Evolutionary conservation across 2,329 filamentous ascomycete genomes (phyloP).

Genomic region (Penicillium sp.): DNA sequence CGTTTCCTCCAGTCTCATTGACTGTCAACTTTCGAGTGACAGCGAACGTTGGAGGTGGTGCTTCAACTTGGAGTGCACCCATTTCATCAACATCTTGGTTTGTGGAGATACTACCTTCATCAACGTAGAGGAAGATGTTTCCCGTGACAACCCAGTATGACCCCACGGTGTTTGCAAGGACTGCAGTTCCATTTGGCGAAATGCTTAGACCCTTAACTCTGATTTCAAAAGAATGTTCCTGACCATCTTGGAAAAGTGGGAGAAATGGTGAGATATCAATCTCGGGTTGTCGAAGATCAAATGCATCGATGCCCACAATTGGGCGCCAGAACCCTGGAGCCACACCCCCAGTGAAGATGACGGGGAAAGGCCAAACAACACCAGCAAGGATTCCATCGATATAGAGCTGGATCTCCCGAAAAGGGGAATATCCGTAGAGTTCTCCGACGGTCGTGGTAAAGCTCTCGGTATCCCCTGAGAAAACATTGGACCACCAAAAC

Average conservation of each 20-base stretch:
- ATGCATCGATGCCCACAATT: slow-evolving; percentile 76
- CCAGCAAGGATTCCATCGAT: slow-evolving; percentile 76
- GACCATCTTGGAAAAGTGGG: slow-evolving; percentile 68
- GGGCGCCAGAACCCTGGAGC: slow-evolving; percentile 78
- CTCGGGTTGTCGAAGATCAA: slow-evolving; percentile 77
- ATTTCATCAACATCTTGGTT: no score
- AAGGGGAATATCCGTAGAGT: slow-evolving; percentile 71
- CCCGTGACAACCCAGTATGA: slow-evolving; percentile 76
- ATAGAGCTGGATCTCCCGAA: slow-evolving; percentile 75
- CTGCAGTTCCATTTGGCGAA: slow-evolving; percentile 50
- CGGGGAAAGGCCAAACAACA: slow-evolving; percentile 78
- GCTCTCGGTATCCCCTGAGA: slow-evolving; percentile 61
- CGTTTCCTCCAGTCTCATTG: slow-evolving; percentile 57
- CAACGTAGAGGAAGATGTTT: slow-evolving; percentile 80
- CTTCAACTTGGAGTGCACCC: slow-evolving; percentile 24
- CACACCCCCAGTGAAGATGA: slow-evolving; percentile 81
- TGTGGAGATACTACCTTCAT: slow-evolving; percentile 42
- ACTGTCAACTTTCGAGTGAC: slow-evolving; percentile 44
- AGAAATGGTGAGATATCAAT: slow-evolving; percentile 82
- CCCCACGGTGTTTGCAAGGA: slow-evolving; percentile 61
- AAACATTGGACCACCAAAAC: slow-evolving; percentile 84
- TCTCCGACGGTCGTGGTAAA: slow-evolving; percentile 63
- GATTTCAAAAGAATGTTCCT: slow-evolving; percentile 69
- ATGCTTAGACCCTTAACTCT: slow-evolving; percentile 68
- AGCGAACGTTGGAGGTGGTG: slow-evolving; percentile 52